These are phyloP conservation scores for Fusarium algeriense DNA, from an alignment of 2,329 filamentous ascomycete genomes.

Conservation along the genomic window DNA sequence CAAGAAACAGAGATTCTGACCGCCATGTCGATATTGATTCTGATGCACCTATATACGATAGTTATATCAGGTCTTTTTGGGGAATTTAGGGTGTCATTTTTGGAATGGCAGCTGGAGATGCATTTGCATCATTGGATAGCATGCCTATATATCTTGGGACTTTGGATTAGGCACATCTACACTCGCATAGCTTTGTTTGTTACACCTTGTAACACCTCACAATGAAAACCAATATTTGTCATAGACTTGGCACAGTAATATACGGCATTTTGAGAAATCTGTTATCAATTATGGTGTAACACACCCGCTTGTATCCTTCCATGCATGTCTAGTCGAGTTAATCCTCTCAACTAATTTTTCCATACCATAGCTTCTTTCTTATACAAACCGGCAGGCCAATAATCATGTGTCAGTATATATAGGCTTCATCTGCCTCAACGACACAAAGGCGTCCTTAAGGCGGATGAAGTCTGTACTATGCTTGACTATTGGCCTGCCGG, in stretches of 20 bases:
- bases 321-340: constrained; percentile 22
- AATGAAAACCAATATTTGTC: not conserved
- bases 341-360: not conserved
- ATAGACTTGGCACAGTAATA: not conserved
- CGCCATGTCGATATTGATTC: not conserved
- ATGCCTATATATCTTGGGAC: not conserved
- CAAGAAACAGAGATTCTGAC: constrained; percentile 12
- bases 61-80: not conserved
- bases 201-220: not conserved
- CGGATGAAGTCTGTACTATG: too few species aligned
- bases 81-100: not conserved
- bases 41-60: constrained; percentile 3
- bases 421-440: too few species aligned
- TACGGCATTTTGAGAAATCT: not conserved
- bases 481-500: too few species aligned
- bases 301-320: constrained; percentile 26
- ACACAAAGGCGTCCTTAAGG: too few species aligned
- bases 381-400: not conserved
- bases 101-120: not conserved
- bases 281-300: constrained; percentile 29
- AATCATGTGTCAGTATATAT: too few species aligned
- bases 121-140: not conserved
- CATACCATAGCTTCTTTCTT: not conserved
- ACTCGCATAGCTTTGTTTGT: not conserved
- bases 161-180: not conserved